Evolutionary conservation across 176 grass and related monocot species (phyloP).

Genomic region (Bromus sterilis): DNA sequence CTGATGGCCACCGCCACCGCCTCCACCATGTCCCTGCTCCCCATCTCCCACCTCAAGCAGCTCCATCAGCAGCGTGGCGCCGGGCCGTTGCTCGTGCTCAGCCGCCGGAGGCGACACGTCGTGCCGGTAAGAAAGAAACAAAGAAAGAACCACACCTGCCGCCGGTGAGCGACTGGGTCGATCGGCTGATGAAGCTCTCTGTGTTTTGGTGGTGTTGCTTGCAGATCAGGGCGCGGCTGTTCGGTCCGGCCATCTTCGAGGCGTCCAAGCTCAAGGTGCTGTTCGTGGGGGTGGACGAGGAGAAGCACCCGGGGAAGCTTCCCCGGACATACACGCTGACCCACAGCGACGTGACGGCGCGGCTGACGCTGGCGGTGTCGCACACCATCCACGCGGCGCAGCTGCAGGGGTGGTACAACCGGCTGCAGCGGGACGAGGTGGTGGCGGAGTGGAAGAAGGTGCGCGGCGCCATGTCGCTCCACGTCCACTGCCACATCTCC

Average conservation of each 20-base stretch:
- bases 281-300: slow-evolving; percentile 65
- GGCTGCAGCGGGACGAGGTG: slow-evolving; percentile 92
- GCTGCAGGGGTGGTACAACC: slow-evolving; percentile 95
- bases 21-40: slow-evolving; percentile 48
- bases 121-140: slow-evolving; percentile 42
- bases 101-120: slow-evolving; percentile 19
- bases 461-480: slow-evolving; percentile 74
- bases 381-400: slow-evolving; percentile 77
- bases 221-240: slow-evolving; percentile 81
- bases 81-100: slow-evolving; percentile 9
- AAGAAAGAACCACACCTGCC: too few species aligned
- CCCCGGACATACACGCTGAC: slow-evolving; percentile 89
- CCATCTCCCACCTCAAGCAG: slow-evolving; percentile 43
- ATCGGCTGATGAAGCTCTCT: background rate
- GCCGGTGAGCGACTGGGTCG: background rate
- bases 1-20: slow-evolving; percentile 23
- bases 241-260: slow-evolving; percentile 90
- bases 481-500: slow-evolving; percentile 99
- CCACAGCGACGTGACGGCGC: slow-evolving; percentile 90
- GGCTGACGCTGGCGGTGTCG: slow-evolving; percentile 80
- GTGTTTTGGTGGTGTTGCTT: background rate
- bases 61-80: slow-evolving; percentile 17
- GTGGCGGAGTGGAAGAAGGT: slow-evolving; percentile 97
- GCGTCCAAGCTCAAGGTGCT: slow-evolving; percentile 95
- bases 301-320: slow-evolving; percentile 49